Percentiles rank a stretch among this genome's conserved stretches.
phyloP scores from a whole-genome alignment of 371 early-diverging fungal genomes.

The Mucor sp. region DNA sequence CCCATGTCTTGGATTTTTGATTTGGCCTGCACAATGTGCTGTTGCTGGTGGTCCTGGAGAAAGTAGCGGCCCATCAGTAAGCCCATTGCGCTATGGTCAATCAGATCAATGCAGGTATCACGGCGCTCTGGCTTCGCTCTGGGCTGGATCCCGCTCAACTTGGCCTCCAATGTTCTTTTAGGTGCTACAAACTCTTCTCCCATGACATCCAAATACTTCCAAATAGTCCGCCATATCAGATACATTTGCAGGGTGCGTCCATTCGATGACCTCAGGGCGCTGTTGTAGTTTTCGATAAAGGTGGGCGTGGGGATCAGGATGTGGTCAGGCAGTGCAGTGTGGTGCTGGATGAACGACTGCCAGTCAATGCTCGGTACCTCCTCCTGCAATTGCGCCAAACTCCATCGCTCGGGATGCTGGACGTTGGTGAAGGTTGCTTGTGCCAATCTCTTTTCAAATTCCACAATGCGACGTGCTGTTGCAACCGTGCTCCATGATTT shows the following conservation, averaged over 20 bases:
- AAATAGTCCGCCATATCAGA: slow-evolving; percentile 43
- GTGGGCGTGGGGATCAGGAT: slow-evolving; percentile 27
- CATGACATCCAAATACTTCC: slow-evolving; percentile 35
- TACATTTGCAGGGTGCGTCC: slow-evolving; percentile 41
- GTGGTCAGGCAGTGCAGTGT: slow-evolving; percentile 25
- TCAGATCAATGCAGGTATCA: slow-evolving; percentile 52
- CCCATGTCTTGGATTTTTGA: slow-evolving; percentile 32
- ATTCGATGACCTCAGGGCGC: slow-evolving; percentile 15
- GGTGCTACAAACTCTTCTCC: slow-evolving; percentile 30
- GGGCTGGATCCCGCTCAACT: slow-evolving; percentile 41
- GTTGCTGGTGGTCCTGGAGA: slow-evolving; percentile 27
- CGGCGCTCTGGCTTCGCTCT: slow-evolving; percentile 48
- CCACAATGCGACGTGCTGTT: slow-evolving; percentile 50
- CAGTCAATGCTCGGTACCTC: slow-evolving; percentile 48
- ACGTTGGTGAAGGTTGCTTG: neutral
- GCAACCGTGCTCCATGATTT: slow-evolving; percentile 32
- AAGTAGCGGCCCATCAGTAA: slow-evolving; percentile 58
- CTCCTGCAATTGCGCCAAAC: slow-evolving; percentile 29
- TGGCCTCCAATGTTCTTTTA: slow-evolving; percentile 29
- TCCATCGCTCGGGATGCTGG: slow-evolving; percentile 17
- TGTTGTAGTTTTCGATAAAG: neutral
- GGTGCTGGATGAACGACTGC: slow-evolving; percentile 25
- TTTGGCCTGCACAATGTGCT: slow-evolving; percentile 12
- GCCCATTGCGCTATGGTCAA: slow-evolving; percentile 47
- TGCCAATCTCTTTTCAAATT: slow-evolving; percentile 53